Conservation (phyloP, 2,329 filamentous ascomycete species). For the Pestalotiopsis sp. region DNA sequence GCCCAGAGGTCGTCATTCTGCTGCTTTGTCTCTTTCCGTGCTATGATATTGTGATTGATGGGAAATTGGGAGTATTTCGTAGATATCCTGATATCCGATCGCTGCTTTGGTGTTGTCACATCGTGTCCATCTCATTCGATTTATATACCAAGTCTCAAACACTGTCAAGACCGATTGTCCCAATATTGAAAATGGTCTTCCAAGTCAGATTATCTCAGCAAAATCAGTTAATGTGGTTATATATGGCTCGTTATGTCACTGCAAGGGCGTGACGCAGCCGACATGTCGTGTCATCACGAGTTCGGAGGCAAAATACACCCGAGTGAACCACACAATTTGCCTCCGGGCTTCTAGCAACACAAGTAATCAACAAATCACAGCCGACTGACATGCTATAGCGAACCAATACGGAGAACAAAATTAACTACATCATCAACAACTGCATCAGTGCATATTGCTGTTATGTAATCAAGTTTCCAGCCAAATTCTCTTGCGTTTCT, state of each 20-base stretch:
- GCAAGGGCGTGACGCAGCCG: not conserved
- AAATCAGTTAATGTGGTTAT: no score
- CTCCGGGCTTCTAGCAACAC: not conserved
- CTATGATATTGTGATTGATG: not conserved
- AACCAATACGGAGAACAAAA: no score
- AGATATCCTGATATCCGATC: not conserved
- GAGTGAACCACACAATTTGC: not conserved
- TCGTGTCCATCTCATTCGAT: not conserved
- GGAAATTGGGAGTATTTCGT: not conserved
- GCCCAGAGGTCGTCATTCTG: not conserved
- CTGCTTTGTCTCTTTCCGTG: not conserved
- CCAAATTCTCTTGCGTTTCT: no score
- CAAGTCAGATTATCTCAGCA: no score
- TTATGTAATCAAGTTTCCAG: no score
- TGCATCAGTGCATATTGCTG: no score
- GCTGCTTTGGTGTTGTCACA: not conserved
- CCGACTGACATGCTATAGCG: no score
- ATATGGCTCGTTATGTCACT: not conserved
- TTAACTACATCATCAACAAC: no score
- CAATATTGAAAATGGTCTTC: no score
- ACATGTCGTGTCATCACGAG: not conserved
- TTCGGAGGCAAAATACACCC: not conserved
- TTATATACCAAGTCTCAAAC: not conserved
- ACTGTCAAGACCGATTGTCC: no score
- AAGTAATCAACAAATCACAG: not conserved